These are phyloP conservation scores for Colletotrichum falcatum DNA, from an alignment of 2,329 filamentous ascomycete genomes.

Conservation along the genomic window DNA sequence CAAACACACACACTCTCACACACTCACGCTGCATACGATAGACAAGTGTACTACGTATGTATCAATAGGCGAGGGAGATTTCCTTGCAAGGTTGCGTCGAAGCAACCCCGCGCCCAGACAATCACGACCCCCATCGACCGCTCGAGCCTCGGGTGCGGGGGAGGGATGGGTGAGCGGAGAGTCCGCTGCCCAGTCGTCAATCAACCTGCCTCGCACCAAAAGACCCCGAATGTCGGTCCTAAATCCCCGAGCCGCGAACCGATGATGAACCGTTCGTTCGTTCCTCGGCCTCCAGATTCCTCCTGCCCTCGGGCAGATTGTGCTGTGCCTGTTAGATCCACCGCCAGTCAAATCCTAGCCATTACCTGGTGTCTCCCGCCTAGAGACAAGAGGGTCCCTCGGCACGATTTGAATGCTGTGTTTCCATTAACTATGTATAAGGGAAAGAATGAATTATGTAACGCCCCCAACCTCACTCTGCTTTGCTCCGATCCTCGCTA, in stretches of 20 bases:
- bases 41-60: not conserved
- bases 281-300: conserved; percentile 8
- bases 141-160: conserved; percentile 11
- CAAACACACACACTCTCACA: no score
- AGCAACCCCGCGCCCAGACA: not conserved
- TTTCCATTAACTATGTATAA: no score
- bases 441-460: no score
- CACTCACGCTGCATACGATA: not conserved
- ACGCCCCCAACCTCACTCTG: not conserved
- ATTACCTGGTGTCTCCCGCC: not conserved
- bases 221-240: conserved; percentile 28
- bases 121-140: not conserved
- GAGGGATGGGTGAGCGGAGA: conserved; percentile 4
- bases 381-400: not conserved
- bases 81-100: conserved; percentile 1
- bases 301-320: not conserved
- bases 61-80: not conserved
- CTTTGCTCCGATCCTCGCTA: not conserved
- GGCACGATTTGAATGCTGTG: no score
- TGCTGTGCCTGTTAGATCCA: not conserved
- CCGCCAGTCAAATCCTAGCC: not conserved
- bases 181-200: not conserved
- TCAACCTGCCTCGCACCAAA: conserved; percentile 10
- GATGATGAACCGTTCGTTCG: not conserved
- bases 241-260: conserved; percentile 19